phyloP scores from a whole-genome alignment of 352 stramenopile species.

The Globisporangium okanoganense region DNA sequence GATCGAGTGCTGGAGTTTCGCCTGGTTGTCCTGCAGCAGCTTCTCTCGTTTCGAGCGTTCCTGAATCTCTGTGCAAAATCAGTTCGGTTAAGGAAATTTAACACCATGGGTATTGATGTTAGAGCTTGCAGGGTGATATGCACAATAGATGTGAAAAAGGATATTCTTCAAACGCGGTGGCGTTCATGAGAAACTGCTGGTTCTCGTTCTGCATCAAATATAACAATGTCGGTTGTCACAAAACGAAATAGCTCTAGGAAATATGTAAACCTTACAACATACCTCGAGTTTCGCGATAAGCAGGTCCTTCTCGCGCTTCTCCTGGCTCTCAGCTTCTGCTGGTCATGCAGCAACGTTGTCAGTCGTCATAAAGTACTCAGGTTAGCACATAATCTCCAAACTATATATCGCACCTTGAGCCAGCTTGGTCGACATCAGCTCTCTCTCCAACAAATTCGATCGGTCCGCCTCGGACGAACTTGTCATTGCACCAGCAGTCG shows the following conservation, averaged over 20 bases:
- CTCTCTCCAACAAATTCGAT: conserved; percentile 55
- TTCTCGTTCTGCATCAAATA: conserved; percentile 55
- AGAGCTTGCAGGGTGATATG: conserved; percentile 5
- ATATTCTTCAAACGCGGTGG: conserved; percentile 86
- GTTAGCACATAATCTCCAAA: not conserved
- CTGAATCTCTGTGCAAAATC: conserved; percentile 72
- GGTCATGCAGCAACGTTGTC: not conserved
- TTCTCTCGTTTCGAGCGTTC: conserved; percentile 61
- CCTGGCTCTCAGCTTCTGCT: conserved; percentile 16
- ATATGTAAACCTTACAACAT: not conserved
- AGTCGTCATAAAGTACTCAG: not conserved
- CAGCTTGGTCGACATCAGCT: conserved; percentile 48
- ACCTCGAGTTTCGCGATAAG: conserved; percentile 73
- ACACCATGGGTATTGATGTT: not conserved
- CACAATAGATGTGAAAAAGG: conserved; percentile 30
- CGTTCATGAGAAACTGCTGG: conserved; percentile 79
- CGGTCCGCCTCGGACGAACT: conserved; percentile 65
- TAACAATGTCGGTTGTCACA: not conserved
- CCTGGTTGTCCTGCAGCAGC: conserved; percentile 58
- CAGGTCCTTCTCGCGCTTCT: conserved; percentile 37
- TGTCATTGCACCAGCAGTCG: conserved; percentile 64
- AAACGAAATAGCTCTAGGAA: too few relatives aligned
- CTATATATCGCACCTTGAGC: conserved; percentile 38
- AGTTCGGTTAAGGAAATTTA: conserved; percentile 44
- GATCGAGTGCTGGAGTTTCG: conserved; percentile 64